A percentile compares a stretch with the other conserved stretches of the same genome.
These are phyloP conservation scores for Boeremia exigua DNA, from an alignment of 2,329 filamentous ascomycete genomes.

Conservation along the genomic window DNA sequence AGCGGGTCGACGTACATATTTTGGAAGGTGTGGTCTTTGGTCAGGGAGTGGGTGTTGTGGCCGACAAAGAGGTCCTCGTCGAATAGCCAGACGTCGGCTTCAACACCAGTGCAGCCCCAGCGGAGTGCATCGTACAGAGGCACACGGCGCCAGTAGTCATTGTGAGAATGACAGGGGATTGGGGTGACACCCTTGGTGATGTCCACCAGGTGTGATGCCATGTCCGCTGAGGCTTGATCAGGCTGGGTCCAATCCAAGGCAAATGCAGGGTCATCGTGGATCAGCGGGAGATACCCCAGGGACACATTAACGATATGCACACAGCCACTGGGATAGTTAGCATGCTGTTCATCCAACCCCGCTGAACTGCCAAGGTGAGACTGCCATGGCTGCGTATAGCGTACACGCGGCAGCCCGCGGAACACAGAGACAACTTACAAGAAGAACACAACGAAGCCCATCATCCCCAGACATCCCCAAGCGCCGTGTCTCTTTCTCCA, in stretches of 20 bases:
- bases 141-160: conserved; percentile 64
- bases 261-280: conserved; percentile 45
- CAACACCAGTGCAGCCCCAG: conserved; percentile 62
- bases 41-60: conserved; percentile 57
- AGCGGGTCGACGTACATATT: conserved; percentile 62
- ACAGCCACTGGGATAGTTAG: conserved; percentile 47
- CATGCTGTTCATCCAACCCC: conserved; percentile 2
- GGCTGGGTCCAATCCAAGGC: conserved; percentile 51
- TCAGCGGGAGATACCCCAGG: conserved; percentile 44
- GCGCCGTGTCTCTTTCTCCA: conserved; percentile 29
- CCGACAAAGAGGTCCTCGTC: conserved; percentile 62
- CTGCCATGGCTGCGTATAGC: conserved; percentile 6
- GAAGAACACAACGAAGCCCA: conserved; percentile 34
- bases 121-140: conserved; percentile 63
- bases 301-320: conserved; percentile 51
- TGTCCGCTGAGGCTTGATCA: conserved; percentile 43
- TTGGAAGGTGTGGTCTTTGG: conserved; percentile 55
- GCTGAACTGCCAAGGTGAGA: background rate
- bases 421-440: conserved; percentile 41
- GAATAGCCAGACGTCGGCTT: conserved; percentile 65
- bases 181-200: conserved; percentile 58
- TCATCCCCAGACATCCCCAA: conserved; percentile 26
- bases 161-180: conserved; percentile 63
- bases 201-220: conserved; percentile 51
- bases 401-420: conserved; percentile 2